phyloP scores from a whole-genome alignment of 1,284 basidiomycete species.

The Pseudozyma hubeiensis region DNA sequence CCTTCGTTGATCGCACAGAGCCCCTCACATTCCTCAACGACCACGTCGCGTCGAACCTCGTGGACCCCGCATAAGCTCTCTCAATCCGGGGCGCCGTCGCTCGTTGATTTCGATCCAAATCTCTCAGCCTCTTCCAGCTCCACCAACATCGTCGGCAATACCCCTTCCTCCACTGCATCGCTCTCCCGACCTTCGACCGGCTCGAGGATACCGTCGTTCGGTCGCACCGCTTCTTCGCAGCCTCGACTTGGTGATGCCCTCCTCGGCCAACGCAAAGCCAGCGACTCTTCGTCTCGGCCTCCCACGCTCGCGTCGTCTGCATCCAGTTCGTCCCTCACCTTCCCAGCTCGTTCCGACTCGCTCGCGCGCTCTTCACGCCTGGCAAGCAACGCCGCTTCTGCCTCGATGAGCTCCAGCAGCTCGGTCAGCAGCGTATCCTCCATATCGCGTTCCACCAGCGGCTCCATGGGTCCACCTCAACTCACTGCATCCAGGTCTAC shows the following conservation, averaged over 20 bases:
- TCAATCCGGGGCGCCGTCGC: conserved; percentile 7
- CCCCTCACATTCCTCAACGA: conserved; percentile 10
- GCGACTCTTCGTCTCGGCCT: conserved; percentile 36
- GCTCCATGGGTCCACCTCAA: conserved; percentile 42
- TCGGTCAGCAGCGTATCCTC: conserved; percentile 27
- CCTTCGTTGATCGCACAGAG: conserved; percentile 12
- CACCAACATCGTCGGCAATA: background rate
- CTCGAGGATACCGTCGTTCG: conserved; percentile 45
- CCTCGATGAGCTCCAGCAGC: conserved; percentile 23
- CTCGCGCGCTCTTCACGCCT: conserved; percentile 25
- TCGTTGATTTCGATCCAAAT: conserved; percentile 33
- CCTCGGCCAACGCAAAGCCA: conserved; percentile 43
- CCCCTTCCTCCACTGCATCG: background rate
- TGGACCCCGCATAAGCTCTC: conserved; percentile 35
- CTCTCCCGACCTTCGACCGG: conserved; percentile 27
- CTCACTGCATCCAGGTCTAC: conserved; percentile 32
- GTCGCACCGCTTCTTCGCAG: conserved; percentile 28
- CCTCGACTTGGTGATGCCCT: conserved; percentile 50
- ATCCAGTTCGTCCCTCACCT: conserved; percentile 38
- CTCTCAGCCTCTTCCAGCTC: conserved; percentile 2
- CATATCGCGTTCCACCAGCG: conserved; percentile 35
- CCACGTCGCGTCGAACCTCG: conserved; percentile 29
- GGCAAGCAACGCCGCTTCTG: conserved; percentile 10
- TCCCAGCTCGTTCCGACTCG: conserved; percentile 41
- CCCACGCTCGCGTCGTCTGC: conserved; percentile 26